Evolutionary conservation across 495 filamentous ascomycete species (phyloP), one percentile per base, ranked within the genome.

Genomic region (Cetradonia linearis): DNA sequence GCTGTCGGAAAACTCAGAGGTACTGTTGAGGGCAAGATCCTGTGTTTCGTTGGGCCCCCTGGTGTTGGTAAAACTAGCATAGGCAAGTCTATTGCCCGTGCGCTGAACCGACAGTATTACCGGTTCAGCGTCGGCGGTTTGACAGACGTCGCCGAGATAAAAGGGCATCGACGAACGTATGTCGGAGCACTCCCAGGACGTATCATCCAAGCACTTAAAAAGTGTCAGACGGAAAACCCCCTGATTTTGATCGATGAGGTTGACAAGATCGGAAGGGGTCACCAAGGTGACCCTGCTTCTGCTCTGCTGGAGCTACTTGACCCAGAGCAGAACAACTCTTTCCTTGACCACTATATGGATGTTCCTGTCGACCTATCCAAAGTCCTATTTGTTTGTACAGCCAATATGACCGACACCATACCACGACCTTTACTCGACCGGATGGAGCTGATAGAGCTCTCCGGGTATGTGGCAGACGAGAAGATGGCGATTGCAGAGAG

Each of bases 81-180:
- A 67, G 94, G 94, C 65, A 99, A 99, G 71, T 95, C 89, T 5
- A 95, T 99, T 69, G 94, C 94, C 20, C 83, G 91, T 40, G 94
- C 94, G 31, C 76, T 99, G 58, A 95, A 95, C 71, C 79, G 94
- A 37, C 86, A 97, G 70, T 99, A 97, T 74, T 97, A 97, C 77
- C 81, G 94, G 56, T 97, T 99, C 77, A 95, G 90, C 62, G 94
- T 99, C 18, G 94, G 94, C 65, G 94, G 94, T 60, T 78, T 99
- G 59, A 91, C 91, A 14, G 94, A 99, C 74, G 94, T 97, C 64
- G 93, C 94, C n/a, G 94, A 99, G 71, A 96, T 99, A 73, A 99
- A 99, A 78, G 94, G 94, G 48, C 94, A 99, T 69, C 80, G 94
- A 62, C 78, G 94, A 64, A 99, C 94, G 13, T 99, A 99, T 68